Conservation (phyloP, 768 basidiomycete species). For the Phanerodontia chrysosporium region DNA sequence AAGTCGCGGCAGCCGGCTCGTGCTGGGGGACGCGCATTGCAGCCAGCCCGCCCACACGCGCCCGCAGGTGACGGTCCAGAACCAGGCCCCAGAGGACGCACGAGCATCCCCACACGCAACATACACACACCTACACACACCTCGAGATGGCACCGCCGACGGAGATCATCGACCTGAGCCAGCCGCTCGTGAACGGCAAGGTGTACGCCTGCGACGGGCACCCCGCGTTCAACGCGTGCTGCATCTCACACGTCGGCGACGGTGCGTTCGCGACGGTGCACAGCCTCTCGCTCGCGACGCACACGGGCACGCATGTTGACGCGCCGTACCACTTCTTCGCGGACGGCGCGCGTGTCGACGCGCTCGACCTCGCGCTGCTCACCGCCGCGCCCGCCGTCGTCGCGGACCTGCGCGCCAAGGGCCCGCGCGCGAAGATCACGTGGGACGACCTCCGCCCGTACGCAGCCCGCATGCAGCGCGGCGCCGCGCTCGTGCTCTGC, state of each 20-base stretch:
- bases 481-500: constrained; percentile 48
- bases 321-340: constrained; percentile 70
- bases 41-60: neutral
- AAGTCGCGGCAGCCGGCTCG: neutral
- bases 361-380: constrained; percentile 50
- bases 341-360: constrained; percentile 52
- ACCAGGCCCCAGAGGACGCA: neutral
- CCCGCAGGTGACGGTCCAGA: neutral
- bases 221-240: constrained; percentile 39
- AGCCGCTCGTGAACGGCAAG: constrained; percentile 37
- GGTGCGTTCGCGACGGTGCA: constrained; percentile 49
- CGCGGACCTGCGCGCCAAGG: constrained; percentile 47
- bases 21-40: neutral
- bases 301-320: constrained; percentile 79
- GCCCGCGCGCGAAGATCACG: constrained; percentile 42
- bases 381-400: constrained; percentile 49
- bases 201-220: constrained; percentile 56
- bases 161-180: constrained; percentile 48
- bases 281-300: constrained; percentile 54
- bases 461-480: constrained; percentile 34
- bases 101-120: neutral
- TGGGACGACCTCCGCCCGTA: constrained; percentile 49
- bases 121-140: too few species aligned
- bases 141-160: neutral
- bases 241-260: constrained; percentile 34